Percentiles rank a stretch among this genome's conserved stretches.
Evolutionary conservation across 306 rosid species (phyloP).

Genomic region (Purshia tridentata): DNA sequence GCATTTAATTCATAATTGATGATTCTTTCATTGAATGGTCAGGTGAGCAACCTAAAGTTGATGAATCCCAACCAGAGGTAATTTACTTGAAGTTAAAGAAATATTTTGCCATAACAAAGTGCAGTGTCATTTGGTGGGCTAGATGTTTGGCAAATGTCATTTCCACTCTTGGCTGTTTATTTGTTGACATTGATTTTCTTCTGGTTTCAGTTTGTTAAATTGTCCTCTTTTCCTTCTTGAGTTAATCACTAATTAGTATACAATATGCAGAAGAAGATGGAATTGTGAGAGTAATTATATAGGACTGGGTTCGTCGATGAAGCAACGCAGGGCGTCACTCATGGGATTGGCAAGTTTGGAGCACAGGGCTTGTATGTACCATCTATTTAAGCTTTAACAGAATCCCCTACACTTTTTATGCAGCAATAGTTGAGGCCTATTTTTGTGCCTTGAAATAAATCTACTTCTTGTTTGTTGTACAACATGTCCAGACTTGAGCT

Average conservation of each 20-base stretch:
- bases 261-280: conserved; percentile 25
- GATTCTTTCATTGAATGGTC: conserved; percentile 9
- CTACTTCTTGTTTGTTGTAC: no score
- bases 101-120: not conserved
- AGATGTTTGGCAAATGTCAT: not conserved
- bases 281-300: conserved; percentile 3
- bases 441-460: no score
- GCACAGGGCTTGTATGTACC: conserved; percentile 8
- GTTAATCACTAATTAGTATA: not conserved
- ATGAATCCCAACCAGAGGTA: conserved; percentile 30
- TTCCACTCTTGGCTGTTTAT: not conserved
- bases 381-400: not conserved
- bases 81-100: not conserved
- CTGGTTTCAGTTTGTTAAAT: not conserved
- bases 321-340: not conserved
- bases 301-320: not conserved
- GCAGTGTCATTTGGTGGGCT: not conserved
- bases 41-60: conserved; percentile 35
- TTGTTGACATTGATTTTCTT: not conserved
- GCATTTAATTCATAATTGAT: not conserved
- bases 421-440: no score
- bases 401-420: conserved; percentile 1
- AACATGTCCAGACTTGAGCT: no score
- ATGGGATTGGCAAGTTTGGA: conserved; percentile 4
- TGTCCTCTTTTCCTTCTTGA: no score